Evolutionary conservation across 2,329 filamentous ascomycete genomes (phyloP), one percentile per base, ranked within the genome.

Genomic region (Teratosphaeria viscida): DNA sequence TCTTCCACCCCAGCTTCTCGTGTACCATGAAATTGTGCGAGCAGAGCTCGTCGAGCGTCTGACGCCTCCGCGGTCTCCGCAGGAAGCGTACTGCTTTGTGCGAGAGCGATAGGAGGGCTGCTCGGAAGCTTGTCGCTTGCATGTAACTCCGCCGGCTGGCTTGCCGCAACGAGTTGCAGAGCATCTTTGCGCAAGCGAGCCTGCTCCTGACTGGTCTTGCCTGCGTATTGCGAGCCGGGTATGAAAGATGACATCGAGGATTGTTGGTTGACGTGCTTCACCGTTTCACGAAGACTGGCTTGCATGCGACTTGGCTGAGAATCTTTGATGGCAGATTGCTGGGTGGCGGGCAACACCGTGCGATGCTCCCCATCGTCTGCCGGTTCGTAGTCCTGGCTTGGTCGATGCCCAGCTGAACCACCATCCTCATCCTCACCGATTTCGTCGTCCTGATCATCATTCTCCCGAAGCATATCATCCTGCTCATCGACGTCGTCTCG

Each of bases 291-390:
- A 27, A 37, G 23, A 39, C 23, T 54, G 26, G 57, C 26, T 53
- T 19, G 55, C 34, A 34, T 5, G 43, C 12, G 63, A 10, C 72
- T 69, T 11, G 75, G 75, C 58, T 79, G 77, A 16, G 78, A 80
- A 59, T 79, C 74, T 59, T 76, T 76, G 19, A 79, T 70, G 8
- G 77, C 74, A 26, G 75, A 71, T 11, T 66, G 69, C 54, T 75
- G 74, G 54, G 69, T 73, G 57, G 52, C 58, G 10, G 47, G 29
- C 16, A 58, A 39, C 16, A 58, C 56, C 4, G 52, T 34, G n/a
- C 43, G 37, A 23, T 61, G 54, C 3, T 19, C 14, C 23, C n/a
- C 29, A 37, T 60, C 57, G 35, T 59, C 61, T 7, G 55, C 34
- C 14, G 56, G 43, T n/a, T 60, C 56, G n/a, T 57, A 43, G 16